Evolutionary conservation across 148 eudicot genomes (phyloP), one percentile per base, ranked within the genome.

Genomic region (Linanthus parryae): DNA sequence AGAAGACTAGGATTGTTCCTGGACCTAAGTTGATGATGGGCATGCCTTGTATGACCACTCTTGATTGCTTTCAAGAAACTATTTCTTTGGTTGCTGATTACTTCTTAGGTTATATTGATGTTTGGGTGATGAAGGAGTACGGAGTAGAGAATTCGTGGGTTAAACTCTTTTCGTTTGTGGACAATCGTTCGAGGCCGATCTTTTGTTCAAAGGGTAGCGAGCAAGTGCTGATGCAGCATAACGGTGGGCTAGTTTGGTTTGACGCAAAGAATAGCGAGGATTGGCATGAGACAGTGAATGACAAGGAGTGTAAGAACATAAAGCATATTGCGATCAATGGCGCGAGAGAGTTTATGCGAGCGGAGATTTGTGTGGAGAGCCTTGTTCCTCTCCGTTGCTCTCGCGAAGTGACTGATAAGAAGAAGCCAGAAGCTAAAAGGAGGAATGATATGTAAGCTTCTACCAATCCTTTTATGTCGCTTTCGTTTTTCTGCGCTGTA

Each of bases 101-200:
- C 48, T 15, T 15, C 7, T 14, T 26, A 24, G 35, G 37, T 25
- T 17, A 48, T 31, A 47, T 49, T 42, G 79, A 80, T 37, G 15
- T 80, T 16, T 80, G 85, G 83, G 65, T 78, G 18, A 70, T 78
- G 83, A 56, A 70, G 44, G 63, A 59, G 23, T 79, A 74, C 40
- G 80, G 70, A 22, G 72, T 67, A 27, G 43, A 58, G 30, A 62
- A 68, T 16, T 71, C 80, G 1, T 79, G 84, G 84, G 40, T 44
- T 18, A 74, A 68, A 59, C 27, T 71, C 52, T 24, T 79, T 9
- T 64, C 73, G 0, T 51, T 67, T 37, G 29, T 28, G 1, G 59
- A 58, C 27, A n/a, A n/a, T n/a, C n/a, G n/a, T n/a, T n/a, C n/a
- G n/a, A n/a, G n/a, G n/a, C n/a, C n/a, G n/a, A n/a, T n/a, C n/a